phyloP scores from a whole-genome alignment of 2,329 filamentous ascomycete genomes.

The Verticillium nonalfalfae region DNA sequence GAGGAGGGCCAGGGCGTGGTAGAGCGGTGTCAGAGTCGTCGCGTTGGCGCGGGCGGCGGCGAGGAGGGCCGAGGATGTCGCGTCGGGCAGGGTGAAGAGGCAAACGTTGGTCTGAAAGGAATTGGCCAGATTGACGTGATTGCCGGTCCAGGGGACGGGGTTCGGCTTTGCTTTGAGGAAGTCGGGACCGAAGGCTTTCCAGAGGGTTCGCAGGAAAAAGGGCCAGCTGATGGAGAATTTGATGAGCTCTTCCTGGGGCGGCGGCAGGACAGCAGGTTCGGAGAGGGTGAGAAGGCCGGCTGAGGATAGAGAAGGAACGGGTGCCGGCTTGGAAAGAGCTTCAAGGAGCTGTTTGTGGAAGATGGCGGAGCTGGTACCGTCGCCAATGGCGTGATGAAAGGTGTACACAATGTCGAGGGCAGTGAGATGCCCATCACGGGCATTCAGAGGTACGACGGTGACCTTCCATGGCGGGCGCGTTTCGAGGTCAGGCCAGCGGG shows the following conservation, averaged over 20 bases:
- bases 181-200: conserved; percentile 29
- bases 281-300: conserved; percentile 21
- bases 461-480: conserved; percentile 41
- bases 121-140: conserved; percentile 23
- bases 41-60: conserved; percentile 30
- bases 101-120: conserved; percentile 28
- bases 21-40: conserved; percentile 40
- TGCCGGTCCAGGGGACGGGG: conserved; percentile 29
- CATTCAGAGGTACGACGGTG: conserved; percentile 22
- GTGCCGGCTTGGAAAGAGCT: conserved; percentile 25
- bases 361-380: conserved; percentile 39
- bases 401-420: conserved; percentile 37
- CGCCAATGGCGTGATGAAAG: conserved; percentile 46
- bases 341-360: conserved; percentile 43
- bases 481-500: conserved; percentile 29
- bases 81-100: conserved; percentile 25
- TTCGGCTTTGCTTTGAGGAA: conserved; percentile 23
- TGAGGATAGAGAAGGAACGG: not conserved
- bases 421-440: conserved; percentile 1
- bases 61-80: conserved; percentile 24
- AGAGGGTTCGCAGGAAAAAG: conserved; percentile 34
- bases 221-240: conserved; percentile 28
- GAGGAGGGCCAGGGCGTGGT: conserved; percentile 37
- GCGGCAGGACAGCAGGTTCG: conserved; percentile 22
- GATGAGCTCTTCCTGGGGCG: conserved; percentile 33